phyloP scores from a whole-genome alignment of 2,329 filamentous ascomycete genomes.

The Uncinocarpus reesii region DNA sequence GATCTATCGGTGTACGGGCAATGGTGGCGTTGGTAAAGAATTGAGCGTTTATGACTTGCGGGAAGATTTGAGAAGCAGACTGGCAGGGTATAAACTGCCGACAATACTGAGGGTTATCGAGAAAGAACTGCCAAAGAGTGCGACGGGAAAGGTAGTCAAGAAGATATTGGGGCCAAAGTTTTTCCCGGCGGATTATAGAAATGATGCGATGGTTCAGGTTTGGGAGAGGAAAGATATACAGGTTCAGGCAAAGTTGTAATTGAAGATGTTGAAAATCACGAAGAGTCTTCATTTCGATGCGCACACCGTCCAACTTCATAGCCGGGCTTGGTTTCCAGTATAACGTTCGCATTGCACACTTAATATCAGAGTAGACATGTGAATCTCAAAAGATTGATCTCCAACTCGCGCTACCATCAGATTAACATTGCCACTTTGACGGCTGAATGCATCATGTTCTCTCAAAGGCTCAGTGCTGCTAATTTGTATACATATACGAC shows the following conservation, averaged over 20 bases:
- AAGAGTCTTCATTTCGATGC: too few relatives aligned
- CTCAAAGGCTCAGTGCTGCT: too few relatives aligned
- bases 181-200: constrained; percentile 25
- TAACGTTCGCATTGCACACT: too few relatives aligned
- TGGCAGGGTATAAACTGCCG: constrained; percentile 17
- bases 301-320: too few relatives aligned
- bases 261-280: too few relatives aligned
- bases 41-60: constrained; percentile 14
- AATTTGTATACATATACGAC: too few relatives aligned
- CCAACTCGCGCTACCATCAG: too few relatives aligned
- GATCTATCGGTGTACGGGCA: constrained; percentile 8
- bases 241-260: constrained; percentile 3
- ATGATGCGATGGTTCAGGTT: constrained; percentile 21
- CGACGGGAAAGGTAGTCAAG: constrained; percentile 44
- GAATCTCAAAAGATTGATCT: too few relatives aligned
- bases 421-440: too few relatives aligned
- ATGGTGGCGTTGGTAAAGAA: constrained; percentile 5
- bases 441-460: too few relatives aligned
- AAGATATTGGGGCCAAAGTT: constrained; percentile 35
- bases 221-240: constrained; percentile 16
- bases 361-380: too few relatives aligned
- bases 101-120: constrained; percentile 26
- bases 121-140: constrained; percentile 40
- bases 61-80: constrained; percentile 10
- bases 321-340: too few relatives aligned